Conservation (phyloP, 1,284 basidiomycete species). For the Blastosporella zonata region DNA sequence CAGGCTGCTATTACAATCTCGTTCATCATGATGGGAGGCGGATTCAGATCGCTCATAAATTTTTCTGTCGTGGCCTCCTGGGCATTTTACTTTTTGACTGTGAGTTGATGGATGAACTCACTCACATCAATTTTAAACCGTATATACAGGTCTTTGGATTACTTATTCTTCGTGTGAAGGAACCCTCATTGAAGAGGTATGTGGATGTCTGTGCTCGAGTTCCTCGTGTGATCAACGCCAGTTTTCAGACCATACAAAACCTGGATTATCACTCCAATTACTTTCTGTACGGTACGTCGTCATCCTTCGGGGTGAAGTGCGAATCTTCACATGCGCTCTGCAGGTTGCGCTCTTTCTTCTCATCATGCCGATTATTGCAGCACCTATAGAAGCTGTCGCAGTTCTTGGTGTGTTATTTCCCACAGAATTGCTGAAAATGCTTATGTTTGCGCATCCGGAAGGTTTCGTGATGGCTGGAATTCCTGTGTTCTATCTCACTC, state of each 20-base stretch:
- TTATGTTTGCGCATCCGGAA: slow-evolving; percentile 22
- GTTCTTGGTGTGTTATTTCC: slow-evolving; percentile 65
- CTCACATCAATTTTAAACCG: background rate
- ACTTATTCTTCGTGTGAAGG: slow-evolving; percentile 85
- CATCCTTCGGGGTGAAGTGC: background rate
- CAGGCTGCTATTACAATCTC: slow-evolving; percentile 71
- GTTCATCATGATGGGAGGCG: slow-evolving; percentile 84
- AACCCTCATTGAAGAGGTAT: slow-evolving; percentile 83
- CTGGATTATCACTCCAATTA: slow-evolving; percentile 87
- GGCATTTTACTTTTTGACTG: slow-evolving; percentile 91
- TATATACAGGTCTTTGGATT: slow-evolving; percentile 73
- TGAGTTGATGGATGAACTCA: slow-evolving; percentile 31
- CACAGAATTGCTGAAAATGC: background rate
- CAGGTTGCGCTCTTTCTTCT: slow-evolving; percentile 90
- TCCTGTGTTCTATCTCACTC: slow-evolving; percentile 84
- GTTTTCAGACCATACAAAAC: slow-evolving; percentile 80
- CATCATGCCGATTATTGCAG: slow-evolving; percentile 93
- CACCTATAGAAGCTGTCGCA: slow-evolving; percentile 84
- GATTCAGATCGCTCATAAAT: slow-evolving; percentile 85
- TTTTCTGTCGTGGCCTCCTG: slow-evolving; percentile 87
- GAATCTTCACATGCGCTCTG: slow-evolving; percentile 14
- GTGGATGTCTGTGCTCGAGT: slow-evolving; percentile 9
- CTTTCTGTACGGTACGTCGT: slow-evolving; percentile 78
- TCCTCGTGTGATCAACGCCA: background rate
- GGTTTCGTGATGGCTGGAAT: slow-evolving; percentile 74